Percentiles rank a stretch among this genome's conserved stretches.
Evolutionary conservation across 495 filamentous ascomycete species (phyloP).

Genomic region (Aspergillus sparsus): DNA sequence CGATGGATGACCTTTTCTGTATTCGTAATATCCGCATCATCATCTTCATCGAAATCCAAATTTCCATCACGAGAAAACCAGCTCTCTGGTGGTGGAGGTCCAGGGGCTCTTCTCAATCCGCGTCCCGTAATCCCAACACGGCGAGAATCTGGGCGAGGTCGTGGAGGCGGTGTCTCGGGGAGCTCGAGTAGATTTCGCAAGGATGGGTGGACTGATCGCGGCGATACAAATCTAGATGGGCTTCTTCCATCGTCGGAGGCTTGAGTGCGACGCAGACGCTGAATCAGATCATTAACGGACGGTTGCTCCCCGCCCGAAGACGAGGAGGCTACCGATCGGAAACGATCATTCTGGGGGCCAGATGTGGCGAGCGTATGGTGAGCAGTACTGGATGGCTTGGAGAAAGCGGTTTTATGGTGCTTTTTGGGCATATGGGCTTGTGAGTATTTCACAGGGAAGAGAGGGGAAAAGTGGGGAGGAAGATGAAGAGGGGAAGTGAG

Average conservation of each 20-base stretch:
- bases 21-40: conserved; percentile 4
- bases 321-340: conserved; percentile 25
- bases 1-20: conserved; percentile 31
- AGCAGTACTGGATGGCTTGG: conserved; percentile 40
- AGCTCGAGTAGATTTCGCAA: conserved; percentile 64
- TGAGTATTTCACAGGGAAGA: conserved; percentile 9
- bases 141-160: conserved; percentile 56
- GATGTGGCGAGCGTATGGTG: conserved; percentile 42
- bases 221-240: conserved; percentile 22
- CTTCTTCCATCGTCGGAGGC: conserved; percentile 24
- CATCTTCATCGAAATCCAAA: conserved; percentile 2
- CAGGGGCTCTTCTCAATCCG: conserved; percentile 55
- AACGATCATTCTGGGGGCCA: conserved; percentile 33
- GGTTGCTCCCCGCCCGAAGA: conserved; percentile 25
- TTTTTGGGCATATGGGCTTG: conserved; percentile 50
- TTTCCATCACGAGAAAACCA: conserved; percentile 56
- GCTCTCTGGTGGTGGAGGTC: conserved; percentile 70
- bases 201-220: conserved; percentile 55
- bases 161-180: conserved; percentile 67
- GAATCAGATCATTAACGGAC: conserved; percentile 52
- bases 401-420: conserved; percentile 34
- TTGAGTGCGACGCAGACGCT: conserved; percentile 51
- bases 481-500: conserved; percentile 8
- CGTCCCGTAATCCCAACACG: conserved; percentile 39
- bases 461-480: conserved; percentile 13